These are phyloP conservation scores for Singerocomus rubriflavus DNA, from an alignment of 1,284 basidiomycete species.

Conservation along the genomic window DNA sequence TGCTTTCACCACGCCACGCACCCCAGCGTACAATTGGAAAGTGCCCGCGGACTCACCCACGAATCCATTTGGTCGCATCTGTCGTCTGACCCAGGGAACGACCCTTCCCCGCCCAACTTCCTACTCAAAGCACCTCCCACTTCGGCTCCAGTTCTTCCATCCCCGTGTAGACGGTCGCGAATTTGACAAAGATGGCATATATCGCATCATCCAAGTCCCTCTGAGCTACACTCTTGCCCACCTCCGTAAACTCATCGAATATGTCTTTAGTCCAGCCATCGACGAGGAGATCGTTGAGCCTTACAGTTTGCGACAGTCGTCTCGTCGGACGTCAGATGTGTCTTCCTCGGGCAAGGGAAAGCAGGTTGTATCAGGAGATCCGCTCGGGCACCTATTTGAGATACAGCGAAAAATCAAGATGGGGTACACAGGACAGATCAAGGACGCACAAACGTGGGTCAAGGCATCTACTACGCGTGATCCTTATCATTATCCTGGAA, in stretches of 20 bases:
- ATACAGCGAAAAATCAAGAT: slow-evolving; percentile 46
- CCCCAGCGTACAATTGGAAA: slow-evolving; percentile 26
- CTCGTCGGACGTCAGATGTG: slow-evolving; percentile 2
- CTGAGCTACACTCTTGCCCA: slow-evolving; percentile 67
- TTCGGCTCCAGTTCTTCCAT: slow-evolving; percentile 63
- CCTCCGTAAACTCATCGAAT: slow-evolving; percentile 58
- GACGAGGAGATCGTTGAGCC: slow-evolving; percentile 23
- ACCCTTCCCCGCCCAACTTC: slow-evolving; percentile 47
- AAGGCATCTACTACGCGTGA: slow-evolving; percentile 58
- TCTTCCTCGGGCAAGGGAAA: slow-evolving; percentile 17
- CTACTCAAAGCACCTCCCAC: slow-evolving; percentile 53
- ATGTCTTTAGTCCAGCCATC: slow-evolving; percentile 48
- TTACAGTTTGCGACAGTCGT: slow-evolving; percentile 14
- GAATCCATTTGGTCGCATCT: slow-evolving; percentile 52
- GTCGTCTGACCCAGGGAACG: slow-evolving; percentile 31
- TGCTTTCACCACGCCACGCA: slow-evolving; percentile 25
- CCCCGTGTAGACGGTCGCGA: slow-evolving; percentile 21
- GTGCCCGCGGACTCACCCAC: slow-evolving; percentile 50
- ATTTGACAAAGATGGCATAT: slow-evolving; percentile 44
- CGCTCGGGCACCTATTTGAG: slow-evolving; percentile 55
- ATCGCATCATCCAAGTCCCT: slow-evolving; percentile 66
- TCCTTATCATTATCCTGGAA: slow-evolving; percentile 45
- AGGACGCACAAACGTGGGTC: slow-evolving; percentile 44
- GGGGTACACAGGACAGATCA: slow-evolving; percentile 53
- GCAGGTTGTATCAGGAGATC: slow-evolving; percentile 15